Evolutionary conservation across 1,284 basidiomycete genomes (phyloP).

Genomic region (Tremellales sp.): DNA sequence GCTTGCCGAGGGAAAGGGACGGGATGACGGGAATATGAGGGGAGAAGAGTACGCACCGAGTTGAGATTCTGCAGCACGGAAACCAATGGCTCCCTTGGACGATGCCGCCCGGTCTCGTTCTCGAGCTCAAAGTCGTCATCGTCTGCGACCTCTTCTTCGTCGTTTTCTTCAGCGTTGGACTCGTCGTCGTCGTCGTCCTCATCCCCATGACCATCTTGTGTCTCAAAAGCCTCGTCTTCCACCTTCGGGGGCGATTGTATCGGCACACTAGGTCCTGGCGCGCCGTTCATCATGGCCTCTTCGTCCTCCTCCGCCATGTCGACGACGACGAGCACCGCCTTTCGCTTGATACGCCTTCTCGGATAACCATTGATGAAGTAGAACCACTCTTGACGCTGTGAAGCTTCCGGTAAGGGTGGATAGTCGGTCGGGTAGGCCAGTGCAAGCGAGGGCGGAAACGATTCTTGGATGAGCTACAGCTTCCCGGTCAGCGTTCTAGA

Average conservation of each 20-base stretch:
- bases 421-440: constrained; percentile 17
- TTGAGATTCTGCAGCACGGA: constrained; percentile 22
- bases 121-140: constrained; percentile 11
- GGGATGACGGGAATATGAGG: not conserved
- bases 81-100: constrained; percentile 33
- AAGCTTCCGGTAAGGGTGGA: constrained; percentile 14
- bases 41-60: constrained; percentile 25
- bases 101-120: constrained; percentile 11
- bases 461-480: constrained; percentile 7
- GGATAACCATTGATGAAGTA: constrained; percentile 19
- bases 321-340: not conserved
- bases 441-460: constrained; percentile 10
- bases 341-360: not conserved
- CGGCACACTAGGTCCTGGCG: not conserved
- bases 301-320: constrained; percentile 9
- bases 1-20: not conserved
- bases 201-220: not conserved
- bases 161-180: not conserved
- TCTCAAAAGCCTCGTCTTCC: not conserved
- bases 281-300: constrained; percentile 14
- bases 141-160: not conserved
- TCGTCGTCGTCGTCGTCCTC: not conserved
- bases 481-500: not conserved
- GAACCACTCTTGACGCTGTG: constrained; percentile 19
- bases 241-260: not conserved